Evolutionary conservation across 176 grass and related monocot species (phyloP), one percentile per base, ranked within the genome.

Genomic region (Musa schizocarpa): DNA sequence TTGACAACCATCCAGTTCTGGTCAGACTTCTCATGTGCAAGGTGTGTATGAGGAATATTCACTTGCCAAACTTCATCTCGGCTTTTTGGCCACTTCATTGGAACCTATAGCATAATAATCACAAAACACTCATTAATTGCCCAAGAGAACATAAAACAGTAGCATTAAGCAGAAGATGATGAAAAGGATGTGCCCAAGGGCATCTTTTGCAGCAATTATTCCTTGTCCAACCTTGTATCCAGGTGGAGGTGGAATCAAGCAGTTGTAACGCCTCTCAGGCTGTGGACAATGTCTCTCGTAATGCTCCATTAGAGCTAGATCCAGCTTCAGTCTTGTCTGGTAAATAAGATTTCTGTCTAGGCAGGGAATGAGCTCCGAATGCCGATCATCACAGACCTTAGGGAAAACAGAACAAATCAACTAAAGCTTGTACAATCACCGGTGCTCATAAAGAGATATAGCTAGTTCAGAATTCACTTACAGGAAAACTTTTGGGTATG

Each of bases 341-440:
- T 90, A 97, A 87, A 97, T 93, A 78, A 97, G 86, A 75, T 97
- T 97, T 92, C 94, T 93, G 86, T 97, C 94, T 80, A 97, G 81
- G 88, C 94, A 97, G 27, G 94, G 94, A 61, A 97, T 97, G 77
- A 97, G 76, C 83, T 97, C 93, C 77, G 93, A 97, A 88, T 97
- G 85, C 71, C 82, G 75, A 67, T 90, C 85, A 83, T 97, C 94
- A 76, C 94, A 97, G 69, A 93, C 90, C 94, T 97, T 74, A 14
- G 20, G 16, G 26, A 68, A 34, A 43, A 6, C 5, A 56, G 23
- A 73, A 16, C 24, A 54, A 56, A 73, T 56, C 11, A 54, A 55
- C 17, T 26, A 25, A 9, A 56, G 22, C 55, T 55, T 29, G 14
- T 23, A 74, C 21, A 74, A 21, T 53, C 71, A 26, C 16, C 13